These are phyloP conservation scores for Persicaria tinctoria DNA, from an alignment of 148 eudicot species.

Conservation along the genomic window DNA sequence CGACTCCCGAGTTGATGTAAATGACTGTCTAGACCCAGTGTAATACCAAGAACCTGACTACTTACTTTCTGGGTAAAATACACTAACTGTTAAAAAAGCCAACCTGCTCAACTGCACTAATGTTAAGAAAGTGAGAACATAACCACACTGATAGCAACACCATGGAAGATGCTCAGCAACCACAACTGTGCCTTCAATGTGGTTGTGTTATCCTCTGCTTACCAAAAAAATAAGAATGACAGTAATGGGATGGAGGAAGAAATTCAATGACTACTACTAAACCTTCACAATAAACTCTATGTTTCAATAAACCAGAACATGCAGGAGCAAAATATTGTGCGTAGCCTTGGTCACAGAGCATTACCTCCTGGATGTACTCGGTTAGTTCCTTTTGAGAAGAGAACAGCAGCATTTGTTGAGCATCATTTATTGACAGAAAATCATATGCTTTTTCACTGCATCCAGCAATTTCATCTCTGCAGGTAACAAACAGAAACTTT, in stretches of 20 bases:
- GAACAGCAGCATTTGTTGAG: conserved; percentile 64
- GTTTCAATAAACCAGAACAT: not conserved
- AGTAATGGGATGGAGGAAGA: not conserved
- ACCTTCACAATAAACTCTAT: not conserved
- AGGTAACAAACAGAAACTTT: conserved; percentile 2
- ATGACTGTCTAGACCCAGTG: not conserved
- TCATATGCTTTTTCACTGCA: conserved; percentile 98
- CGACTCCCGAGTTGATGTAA: not conserved
- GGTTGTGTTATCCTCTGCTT: not conserved
- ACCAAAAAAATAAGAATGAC: not conserved
- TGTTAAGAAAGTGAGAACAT: not conserved
- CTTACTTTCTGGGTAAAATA: not conserved
- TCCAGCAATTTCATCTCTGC: conserved; percentile 95
- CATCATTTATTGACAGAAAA: conserved; percentile 71
- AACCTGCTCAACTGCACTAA: not conserved
- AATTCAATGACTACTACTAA: not conserved
- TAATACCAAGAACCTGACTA: not conserved
- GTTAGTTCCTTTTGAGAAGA: conserved; percentile 64
- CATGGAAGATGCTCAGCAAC: not conserved
- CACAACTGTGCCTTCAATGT: not conserved
- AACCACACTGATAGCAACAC: not conserved
- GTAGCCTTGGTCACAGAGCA: not conserved
- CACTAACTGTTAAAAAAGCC: not conserved
- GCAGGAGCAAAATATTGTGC: not conserved
- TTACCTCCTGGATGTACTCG: conserved; percentile 71